Conservation (phyloP, 768 basidiomycete genomes). For the Gloeophyllum trabeum region DNA sequence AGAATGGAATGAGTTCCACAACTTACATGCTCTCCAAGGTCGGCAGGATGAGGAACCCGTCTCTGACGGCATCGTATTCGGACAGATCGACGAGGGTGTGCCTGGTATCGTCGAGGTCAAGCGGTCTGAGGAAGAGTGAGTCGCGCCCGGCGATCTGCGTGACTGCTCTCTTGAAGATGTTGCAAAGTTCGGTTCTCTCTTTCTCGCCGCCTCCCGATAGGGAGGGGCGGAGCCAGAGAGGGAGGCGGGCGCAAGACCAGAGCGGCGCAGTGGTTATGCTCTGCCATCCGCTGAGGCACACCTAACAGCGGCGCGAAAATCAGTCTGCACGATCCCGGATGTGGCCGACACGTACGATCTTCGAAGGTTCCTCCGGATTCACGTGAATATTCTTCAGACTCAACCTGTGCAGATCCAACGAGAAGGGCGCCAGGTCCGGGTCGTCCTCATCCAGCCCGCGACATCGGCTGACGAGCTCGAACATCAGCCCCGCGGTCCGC, state of each 20-base stretch:
- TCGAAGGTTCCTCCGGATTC: conserved; percentile 13
- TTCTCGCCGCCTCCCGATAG: conserved; percentile 9
- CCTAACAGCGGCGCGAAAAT: conserved; percentile 3
- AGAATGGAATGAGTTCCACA: background rate
- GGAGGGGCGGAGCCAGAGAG: conserved; percentile 18
- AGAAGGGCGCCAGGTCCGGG: conserved; percentile 17
- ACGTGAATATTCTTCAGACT: conserved; percentile 19
- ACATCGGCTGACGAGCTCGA: conserved; percentile 17
- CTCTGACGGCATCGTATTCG: conserved; percentile 20
- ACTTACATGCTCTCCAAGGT: conserved; percentile 23
- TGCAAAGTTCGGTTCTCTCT: conserved; percentile 9
- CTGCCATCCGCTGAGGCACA: conserved; percentile 18
- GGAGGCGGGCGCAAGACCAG: conserved; percentile 22
- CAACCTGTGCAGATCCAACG: conserved; percentile 19
- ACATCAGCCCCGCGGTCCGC: conserved; percentile 17
- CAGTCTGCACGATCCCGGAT: background rate
- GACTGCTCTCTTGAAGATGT: conserved; percentile 14
- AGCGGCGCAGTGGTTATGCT: conserved; percentile 16
- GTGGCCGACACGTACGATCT: conserved; percentile 12
- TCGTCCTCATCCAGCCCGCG: conserved; percentile 20
- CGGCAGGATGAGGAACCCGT: conserved; percentile 22
- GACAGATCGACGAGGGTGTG: conserved; percentile 20
- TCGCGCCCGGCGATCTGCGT: conserved; percentile 11
- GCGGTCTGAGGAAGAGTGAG: conserved; percentile 14
- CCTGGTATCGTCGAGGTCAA: conserved; percentile 19